Evolutionary conservation across 23 red algal genomes (phyloP).

Genomic region (Gracilaria caudata): DNA sequence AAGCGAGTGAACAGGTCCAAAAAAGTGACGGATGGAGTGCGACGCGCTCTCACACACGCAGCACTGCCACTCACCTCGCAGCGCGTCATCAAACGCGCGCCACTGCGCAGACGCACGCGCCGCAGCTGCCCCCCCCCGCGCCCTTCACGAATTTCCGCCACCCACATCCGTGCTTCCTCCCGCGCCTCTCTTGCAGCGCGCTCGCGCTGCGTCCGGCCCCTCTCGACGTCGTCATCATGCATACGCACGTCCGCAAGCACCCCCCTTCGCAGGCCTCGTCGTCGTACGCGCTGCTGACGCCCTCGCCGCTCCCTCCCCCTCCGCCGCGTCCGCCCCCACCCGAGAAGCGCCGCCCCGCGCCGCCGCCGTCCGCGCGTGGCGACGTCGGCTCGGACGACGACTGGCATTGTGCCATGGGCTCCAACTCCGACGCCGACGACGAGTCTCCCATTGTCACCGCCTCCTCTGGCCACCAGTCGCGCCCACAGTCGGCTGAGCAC

Average conservation of each 20-base stretch:
- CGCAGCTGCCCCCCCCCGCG: no score
- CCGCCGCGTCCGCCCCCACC: neutral
- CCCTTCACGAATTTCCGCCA: no score
- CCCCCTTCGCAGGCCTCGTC: neutral
- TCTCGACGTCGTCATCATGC: no score
- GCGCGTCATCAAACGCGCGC: no score
- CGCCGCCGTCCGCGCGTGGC: neutral
- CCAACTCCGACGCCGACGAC: conserved; percentile 28
- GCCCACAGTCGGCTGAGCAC: neutral
- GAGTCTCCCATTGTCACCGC: neutral
- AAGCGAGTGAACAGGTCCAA: no score
- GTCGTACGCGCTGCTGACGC: neutral
- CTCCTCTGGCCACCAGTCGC: neutral
- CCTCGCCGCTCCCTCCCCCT: neutral
- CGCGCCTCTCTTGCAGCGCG: no score
- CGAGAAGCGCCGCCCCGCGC: neutral
- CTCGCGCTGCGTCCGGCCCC: no score
- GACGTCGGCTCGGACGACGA: conserved; percentile 18
- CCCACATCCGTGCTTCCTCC: neutral
- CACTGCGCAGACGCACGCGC: no score
- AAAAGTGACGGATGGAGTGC: no score
- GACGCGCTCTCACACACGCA: no score
- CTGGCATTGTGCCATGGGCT: conserved; percentile 4
- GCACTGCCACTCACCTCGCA: no score
- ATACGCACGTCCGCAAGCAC: neutral